phyloP scores from a whole-genome alignment of 306 rosid species.

The Parietaria judaica region DNA sequence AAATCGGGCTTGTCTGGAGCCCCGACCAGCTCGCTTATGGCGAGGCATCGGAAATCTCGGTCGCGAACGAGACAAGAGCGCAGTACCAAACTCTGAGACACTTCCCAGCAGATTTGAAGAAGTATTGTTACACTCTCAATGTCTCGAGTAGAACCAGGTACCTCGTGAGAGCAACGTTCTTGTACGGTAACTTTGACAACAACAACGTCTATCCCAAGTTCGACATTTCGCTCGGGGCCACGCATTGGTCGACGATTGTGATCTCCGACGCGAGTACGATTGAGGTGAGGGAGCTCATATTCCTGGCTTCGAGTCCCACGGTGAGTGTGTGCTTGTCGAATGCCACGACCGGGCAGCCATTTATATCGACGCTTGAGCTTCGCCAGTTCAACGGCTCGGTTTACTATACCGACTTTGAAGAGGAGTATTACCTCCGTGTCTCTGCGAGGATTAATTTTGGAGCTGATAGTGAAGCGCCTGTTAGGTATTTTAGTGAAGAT shows the following conservation, averaged over 20 bases:
- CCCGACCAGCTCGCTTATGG: conserved; percentile 50
- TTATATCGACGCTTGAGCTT: conserved; percentile 93
- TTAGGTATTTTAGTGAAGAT: conserved; percentile 41
- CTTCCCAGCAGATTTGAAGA: conserved; percentile 84
- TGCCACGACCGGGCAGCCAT: conserved; percentile 95
- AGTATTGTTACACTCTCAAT: conserved; percentile 76
- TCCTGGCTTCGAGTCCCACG: conserved; percentile 68
- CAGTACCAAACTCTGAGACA: conserved; percentile 67
- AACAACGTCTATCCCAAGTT: conserved; percentile 87
- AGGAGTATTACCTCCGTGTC: conserved; percentile 73
- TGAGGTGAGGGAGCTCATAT: conserved; percentile 67
- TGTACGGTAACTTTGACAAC: conserved; percentile 87
- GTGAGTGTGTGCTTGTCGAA: conserved; percentile 83
- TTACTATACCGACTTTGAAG: conserved; percentile 57
- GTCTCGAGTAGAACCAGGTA: conserved; percentile 83
- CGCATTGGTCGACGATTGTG: conserved; percentile 88
- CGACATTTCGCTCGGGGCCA: conserved; percentile 85
- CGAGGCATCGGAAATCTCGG: conserved; percentile 44
- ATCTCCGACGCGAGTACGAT: conserved; percentile 66
- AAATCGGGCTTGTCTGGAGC: conserved; percentile 73
- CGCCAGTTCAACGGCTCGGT: conserved; percentile 89
- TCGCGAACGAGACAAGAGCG: conserved; percentile 58
- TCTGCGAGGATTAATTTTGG: conserved; percentile 98
- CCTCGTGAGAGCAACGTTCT: conserved; percentile 74
- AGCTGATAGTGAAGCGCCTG: conserved; percentile 63